A percentile compares a stretch with the other conserved stretches of the same genome.
phyloP scores from a whole-genome alignment of 345 rosid genomes.

The Rhodamnia rubescens region DNA sequence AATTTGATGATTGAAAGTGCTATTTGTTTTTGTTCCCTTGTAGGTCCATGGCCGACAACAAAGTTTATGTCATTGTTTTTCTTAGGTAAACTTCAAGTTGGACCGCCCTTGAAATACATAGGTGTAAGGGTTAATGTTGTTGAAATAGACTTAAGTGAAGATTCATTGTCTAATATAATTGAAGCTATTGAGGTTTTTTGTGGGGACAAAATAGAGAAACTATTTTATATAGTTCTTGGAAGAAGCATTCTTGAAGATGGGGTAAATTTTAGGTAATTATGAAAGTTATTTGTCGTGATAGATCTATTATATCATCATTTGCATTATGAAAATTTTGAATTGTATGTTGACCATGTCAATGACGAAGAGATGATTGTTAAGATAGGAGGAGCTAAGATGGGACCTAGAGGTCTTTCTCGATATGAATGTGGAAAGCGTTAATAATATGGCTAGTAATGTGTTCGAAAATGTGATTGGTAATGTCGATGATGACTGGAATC shows the following conservation, averaged over 20 bases:
- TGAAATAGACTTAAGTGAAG: background rate
- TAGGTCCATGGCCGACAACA: background rate
- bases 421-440: background rate
- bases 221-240: background rate
- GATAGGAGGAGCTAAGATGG: background rate
- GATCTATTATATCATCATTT: background rate
- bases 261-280: background rate
- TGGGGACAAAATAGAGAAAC: background rate
- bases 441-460: background rate
- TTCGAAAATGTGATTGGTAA: too few relatives aligned
- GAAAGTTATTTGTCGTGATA: rapidly evolving
- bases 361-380: background rate
- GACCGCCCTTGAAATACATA: background rate
- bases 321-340: background rate
- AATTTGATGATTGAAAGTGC: background rate
- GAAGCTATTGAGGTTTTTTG: background rate
- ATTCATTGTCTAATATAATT: background rate
- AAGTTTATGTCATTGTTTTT: background rate
- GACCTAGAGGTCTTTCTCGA: background rate
- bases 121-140: background rate
- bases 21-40: background rate
- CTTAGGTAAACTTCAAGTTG: background rate
- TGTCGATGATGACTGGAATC: background rate
- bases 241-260: background rate
- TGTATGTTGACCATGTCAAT: rapidly evolving